phyloP scores from a whole-genome alignment of 768 basidiomycete species.

The Cyclocybe cylindracea region DNA sequence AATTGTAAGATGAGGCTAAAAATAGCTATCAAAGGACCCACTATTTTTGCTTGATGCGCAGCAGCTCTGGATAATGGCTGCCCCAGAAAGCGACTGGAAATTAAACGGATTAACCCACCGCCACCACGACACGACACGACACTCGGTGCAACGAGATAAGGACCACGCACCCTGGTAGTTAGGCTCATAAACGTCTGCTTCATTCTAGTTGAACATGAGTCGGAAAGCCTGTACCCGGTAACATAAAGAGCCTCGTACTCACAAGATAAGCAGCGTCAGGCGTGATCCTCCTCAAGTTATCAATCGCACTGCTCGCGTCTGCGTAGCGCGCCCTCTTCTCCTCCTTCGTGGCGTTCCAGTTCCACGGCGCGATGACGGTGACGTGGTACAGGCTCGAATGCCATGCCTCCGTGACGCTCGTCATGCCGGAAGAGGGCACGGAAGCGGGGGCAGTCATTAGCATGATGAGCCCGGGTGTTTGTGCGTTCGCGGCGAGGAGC shows the following conservation, averaged over 20 bases:
- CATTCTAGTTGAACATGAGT: conserved; percentile 33
- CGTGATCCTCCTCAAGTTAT: conserved; percentile 40
- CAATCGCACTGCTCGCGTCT: conserved; percentile 36
- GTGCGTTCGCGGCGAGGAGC: conserved; percentile 34
- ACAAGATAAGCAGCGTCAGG: conserved; percentile 48
- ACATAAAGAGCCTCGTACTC: conserved; percentile 12
- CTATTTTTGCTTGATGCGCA: conserved; percentile 48
- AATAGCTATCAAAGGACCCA: conserved; percentile 22
- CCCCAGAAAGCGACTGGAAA: conserved; percentile 45
- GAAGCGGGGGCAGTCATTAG: conserved; percentile 41
- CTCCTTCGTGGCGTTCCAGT: conserved; percentile 41
- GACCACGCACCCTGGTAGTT: conserved; percentile 38
- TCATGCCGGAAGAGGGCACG: conserved; percentile 31
- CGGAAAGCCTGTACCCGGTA: background rate
- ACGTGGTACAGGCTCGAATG: conserved; percentile 45
- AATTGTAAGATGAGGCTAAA: background rate
- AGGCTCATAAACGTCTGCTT: conserved; percentile 50
- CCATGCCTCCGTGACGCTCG: conserved; percentile 49
- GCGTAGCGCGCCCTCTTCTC: conserved; percentile 36
- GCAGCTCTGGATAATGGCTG: conserved; percentile 37
- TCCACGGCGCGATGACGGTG: conserved; percentile 44
- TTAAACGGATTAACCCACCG: background rate
- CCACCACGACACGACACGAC: background rate
- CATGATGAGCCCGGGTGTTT: conserved; percentile 41
- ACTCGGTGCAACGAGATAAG: background rate